Conservation (phyloP, 805 yeast species). For the Candida maris region DNA sequence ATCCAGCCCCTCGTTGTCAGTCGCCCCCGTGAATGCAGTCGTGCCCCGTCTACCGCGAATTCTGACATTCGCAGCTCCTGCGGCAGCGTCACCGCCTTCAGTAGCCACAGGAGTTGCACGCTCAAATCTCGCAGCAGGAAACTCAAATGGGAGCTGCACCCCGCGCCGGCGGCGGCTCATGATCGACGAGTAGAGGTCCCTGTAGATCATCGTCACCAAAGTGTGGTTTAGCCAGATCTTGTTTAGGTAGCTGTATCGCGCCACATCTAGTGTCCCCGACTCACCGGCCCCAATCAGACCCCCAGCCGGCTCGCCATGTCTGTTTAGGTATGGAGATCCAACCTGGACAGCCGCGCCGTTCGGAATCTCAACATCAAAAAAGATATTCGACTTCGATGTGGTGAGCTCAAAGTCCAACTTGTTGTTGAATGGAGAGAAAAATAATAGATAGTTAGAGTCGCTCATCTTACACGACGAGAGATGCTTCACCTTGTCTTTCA, state of each 20-base stretch:
- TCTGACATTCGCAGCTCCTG: neutral
- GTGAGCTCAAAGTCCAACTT: conserved; percentile 16
- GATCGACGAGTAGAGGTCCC: conserved; percentile 11
- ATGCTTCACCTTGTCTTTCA: conserved; percentile 15
- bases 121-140: no score
- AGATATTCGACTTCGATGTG: conserved; percentile 24
- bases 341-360: conserved; percentile 25
- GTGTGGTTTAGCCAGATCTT: conserved; percentile 56
- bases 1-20: conserved; percentile 7
- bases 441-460: conserved; percentile 18
- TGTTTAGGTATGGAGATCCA: conserved; percentile 67
- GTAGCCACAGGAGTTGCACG: conserved; percentile 13
- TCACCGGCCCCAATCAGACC: conserved; percentile 53
- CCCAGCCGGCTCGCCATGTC: conserved; percentile 70
- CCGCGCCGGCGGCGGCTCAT: conserved; percentile 8
- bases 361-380: conserved; percentile 28
- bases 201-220: conserved; percentile 13
- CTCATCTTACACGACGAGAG: conserved; percentile 18
- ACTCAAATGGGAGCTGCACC: conserved; percentile 9
- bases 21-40: conserved; percentile 10
- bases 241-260: conserved; percentile 54
- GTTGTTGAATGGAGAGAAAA: conserved; percentile 29
- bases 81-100: neutral
- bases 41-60: no score
- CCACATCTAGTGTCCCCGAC: conserved; percentile 47